Percentiles rank a stretch among this genome's conserved stretches.
These are phyloP conservation scores for Kluyveromyces siamensis DNA, from an alignment of 805 yeast genomes.

Conservation along the genomic window DNA sequence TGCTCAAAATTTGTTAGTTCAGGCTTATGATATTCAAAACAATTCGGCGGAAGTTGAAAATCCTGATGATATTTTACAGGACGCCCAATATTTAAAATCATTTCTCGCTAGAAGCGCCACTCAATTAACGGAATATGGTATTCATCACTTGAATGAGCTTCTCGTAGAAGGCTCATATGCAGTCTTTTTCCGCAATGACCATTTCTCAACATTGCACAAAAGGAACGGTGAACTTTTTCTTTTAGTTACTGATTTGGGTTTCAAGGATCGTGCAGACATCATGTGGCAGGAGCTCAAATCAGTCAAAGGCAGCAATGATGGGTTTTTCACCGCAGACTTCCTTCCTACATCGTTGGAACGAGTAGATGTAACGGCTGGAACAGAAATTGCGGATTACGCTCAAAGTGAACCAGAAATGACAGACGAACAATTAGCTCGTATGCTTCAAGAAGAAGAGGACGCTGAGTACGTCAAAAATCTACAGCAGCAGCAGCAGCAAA, in stretches of 20 bases:
- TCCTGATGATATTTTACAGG: conserved; percentile 24
- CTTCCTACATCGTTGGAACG: conserved; percentile 31
- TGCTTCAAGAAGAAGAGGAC: conserved; percentile 51
- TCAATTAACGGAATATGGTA: conserved; percentile 68
- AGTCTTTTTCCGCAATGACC: conserved; percentile 83
- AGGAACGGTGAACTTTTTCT: conserved; percentile 43
- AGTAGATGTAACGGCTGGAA: conserved; percentile 2
- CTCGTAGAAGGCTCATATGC: conserved; percentile 47
- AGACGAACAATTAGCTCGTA: conserved; percentile 38
- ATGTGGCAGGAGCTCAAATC: conserved; percentile 79
- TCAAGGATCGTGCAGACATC: conserved; percentile 35
- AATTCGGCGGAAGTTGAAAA: conserved; percentile 17
- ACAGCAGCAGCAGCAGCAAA: conserved; percentile 19
- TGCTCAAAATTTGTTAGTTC: conserved; percentile 48
- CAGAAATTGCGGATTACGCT: conserved; percentile 8
- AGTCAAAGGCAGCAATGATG: conserved; percentile 59
- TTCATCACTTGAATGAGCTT: conserved; percentile 35
- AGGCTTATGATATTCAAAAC: conserved; percentile 32
- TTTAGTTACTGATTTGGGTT: conserved; percentile 70
- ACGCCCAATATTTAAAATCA: conserved; percentile 30
- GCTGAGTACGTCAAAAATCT: conserved; percentile 37
- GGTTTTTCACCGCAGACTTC: conserved; percentile 60
- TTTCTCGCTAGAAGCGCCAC: conserved; percentile 59
- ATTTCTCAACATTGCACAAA: conserved; percentile 64
- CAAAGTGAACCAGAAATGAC: conserved; percentile 19